Conservation (phyloP, 352 stramenopile genomes). For the Pythium monospermum region DNA sequence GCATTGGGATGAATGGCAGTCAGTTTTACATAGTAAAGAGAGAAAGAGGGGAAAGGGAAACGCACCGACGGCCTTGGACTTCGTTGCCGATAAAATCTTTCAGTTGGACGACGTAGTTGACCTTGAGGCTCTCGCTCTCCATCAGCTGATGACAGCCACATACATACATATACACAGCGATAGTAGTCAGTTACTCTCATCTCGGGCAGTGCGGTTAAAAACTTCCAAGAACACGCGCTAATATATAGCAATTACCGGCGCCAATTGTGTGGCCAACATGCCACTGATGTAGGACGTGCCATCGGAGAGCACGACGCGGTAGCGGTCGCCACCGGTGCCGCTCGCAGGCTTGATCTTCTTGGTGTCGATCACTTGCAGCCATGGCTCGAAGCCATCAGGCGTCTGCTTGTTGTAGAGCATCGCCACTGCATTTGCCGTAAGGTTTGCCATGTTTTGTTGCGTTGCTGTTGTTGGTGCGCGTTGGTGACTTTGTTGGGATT, state of each 20-base stretch:
- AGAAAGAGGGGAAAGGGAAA: neutral
- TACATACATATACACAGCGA: constrained; percentile 1
- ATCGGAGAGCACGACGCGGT: constrained; percentile 80
- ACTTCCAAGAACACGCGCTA: neutral
- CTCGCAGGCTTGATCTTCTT: constrained; percentile 85
- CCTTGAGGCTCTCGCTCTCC: constrained; percentile 73
- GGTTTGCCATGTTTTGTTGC: constrained; percentile 58
- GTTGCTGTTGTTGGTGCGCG: constrained; percentile 7
- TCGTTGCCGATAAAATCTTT: constrained; percentile 85
- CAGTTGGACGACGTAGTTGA: constrained; percentile 82
- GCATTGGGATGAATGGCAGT: too few species aligned
- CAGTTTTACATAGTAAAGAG: neutral
- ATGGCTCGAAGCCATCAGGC: constrained; percentile 82
- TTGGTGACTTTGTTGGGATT: constrained; percentile 1
- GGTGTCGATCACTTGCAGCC: constrained; percentile 84
- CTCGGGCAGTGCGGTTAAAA: neutral
- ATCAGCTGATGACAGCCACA: constrained; percentile 40
- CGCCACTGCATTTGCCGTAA: constrained; percentile 76
- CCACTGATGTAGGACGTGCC: constrained; percentile 79
- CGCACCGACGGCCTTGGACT: constrained; percentile 65
- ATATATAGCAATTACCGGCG: constrained; percentile 34
- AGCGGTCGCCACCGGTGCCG: constrained; percentile 67
- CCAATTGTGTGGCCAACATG: constrained; percentile 82
- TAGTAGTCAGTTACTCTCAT: neutral
- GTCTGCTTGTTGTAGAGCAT: constrained; percentile 85